These are phyloP conservation scores for Lentinula sp. DNA, from an alignment of 768 basidiomycete species.

Conservation along the genomic window DNA sequence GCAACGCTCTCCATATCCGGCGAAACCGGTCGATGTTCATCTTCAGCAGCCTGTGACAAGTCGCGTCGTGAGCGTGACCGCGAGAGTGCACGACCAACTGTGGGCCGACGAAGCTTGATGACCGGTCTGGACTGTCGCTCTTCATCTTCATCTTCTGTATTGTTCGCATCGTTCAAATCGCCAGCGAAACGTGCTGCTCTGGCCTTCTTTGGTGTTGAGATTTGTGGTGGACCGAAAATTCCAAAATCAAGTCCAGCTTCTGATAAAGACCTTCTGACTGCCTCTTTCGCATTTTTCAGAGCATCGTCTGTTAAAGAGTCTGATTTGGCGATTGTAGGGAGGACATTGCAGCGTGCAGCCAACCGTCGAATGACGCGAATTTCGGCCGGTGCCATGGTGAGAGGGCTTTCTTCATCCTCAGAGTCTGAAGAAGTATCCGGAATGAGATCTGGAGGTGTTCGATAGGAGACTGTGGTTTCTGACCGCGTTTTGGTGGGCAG, in stretches of 20 bases:
- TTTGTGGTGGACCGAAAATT: constrained; percentile 49
- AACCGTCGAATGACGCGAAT: constrained; percentile 75
- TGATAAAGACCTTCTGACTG: constrained; percentile 61
- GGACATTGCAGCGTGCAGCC: constrained; percentile 67
- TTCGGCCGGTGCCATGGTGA: constrained; percentile 74
- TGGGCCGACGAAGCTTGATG: constrained; percentile 61
- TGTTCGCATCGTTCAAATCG: constrained; percentile 11
- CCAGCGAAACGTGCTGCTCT: constrained; percentile 28
- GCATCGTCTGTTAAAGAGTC: constrained; percentile 83
- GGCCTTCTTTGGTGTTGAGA: constrained; percentile 15
- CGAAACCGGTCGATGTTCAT: constrained; percentile 49
- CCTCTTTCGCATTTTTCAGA: constrained; percentile 62
- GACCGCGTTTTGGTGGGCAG: constrained; percentile 54
- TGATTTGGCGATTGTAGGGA: constrained; percentile 75
- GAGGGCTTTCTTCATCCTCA: constrained; percentile 40
- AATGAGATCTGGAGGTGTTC: constrained; percentile 46
- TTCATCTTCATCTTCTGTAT: constrained; percentile 30
- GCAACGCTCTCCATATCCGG: constrained; percentile 69
- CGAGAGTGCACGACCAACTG: constrained; percentile 41
- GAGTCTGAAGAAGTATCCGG: constrained; percentile 48
- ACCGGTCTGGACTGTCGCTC: constrained; percentile 66
- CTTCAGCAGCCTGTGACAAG: constrained; percentile 51
- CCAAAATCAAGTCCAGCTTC: constrained; percentile 72
- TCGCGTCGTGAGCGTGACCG: constrained; percentile 74
- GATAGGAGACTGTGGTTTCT: constrained; percentile 57